Base-by-base conservation (phyloP, 2,329 filamentous ascomycete species). In the Rosellinia necatrix region DNA sequence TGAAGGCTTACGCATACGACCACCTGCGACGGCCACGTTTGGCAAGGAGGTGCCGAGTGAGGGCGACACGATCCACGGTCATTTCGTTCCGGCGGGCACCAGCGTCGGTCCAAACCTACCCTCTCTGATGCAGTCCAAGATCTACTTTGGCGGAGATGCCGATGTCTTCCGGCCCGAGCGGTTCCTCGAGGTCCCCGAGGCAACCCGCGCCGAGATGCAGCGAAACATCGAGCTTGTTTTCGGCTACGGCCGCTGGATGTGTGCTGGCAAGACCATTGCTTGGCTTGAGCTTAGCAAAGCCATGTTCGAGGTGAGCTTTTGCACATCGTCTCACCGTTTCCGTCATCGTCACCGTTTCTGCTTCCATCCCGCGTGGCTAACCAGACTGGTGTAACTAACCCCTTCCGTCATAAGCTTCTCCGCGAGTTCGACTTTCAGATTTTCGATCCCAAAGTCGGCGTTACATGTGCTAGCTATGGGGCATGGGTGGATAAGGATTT, bases 101-200 rank as follows among this genome's bases (percentile, higher is more conserved):
- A 64, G 68, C 17, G 63, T 79, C 2, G 73, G 71, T 1, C 63
- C 71, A 25, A 75, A 71, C 47, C 61, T 72, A n/a, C 66, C 66
- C 49, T 68, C 69, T 0, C 43, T 76, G 10, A 68, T 72, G 49
- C 65, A 67, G 4, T 65, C 71, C n/a, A 68, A 68, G 34, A 40
- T 58, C 1, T 48, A 71, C 19, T 72, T 72, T 44, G 74, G 75
- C 13, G 57, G 64, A 10, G 74, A 78, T 52, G 70, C 72, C 1
- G 66, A 74, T 10, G 35, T 74, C 1, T 81, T 75, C 63, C 68
- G 74, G 8, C 78, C 78, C 0, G 76, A 78, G 34, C 67, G 78
- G 24, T 80, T 75, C 72, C 56, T 80, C 7, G 70, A 76, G 55
- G 67, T 62, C 1, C 69, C 73, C 9, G 56, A 53, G 3, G 67